phyloP scores from a whole-genome alignment of 2,329 filamentous ascomycete genomes.

The Amphichorda felina region DNA sequence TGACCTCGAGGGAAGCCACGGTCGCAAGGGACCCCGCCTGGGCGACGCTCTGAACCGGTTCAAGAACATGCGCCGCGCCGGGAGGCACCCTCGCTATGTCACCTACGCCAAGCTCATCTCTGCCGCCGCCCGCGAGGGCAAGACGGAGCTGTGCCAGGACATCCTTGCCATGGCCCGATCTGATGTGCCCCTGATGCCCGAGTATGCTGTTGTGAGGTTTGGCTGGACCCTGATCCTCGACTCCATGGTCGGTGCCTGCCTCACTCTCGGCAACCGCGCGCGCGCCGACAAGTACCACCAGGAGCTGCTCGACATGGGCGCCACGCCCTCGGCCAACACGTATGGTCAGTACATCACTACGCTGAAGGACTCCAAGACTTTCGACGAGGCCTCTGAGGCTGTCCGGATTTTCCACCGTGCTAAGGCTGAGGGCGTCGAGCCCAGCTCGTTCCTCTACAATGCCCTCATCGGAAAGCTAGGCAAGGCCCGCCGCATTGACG shows the following conservation, averaged over 20 bases:
- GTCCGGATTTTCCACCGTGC: slow-evolving; percentile 96
- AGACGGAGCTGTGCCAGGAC: slow-evolving; percentile 72
- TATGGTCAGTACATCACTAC: slow-evolving; percentile 99
- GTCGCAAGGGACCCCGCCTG: slow-evolving; percentile 60
- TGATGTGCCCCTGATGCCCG: slow-evolving; percentile 73
- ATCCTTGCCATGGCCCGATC: slow-evolving; percentile 80
- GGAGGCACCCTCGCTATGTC: slow-evolving; percentile 87
- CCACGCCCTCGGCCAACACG: slow-evolving; percentile 89
- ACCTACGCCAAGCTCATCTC: slow-evolving; percentile 94
- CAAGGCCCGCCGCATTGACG: slow-evolving; percentile 94
- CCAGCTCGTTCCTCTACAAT: slow-evolving; percentile 95
- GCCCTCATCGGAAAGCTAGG: slow-evolving; percentile 96
- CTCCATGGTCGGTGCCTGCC: slow-evolving; percentile 87
- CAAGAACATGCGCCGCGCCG: slow-evolving; percentile 84
- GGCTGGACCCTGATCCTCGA: slow-evolving; percentile 96
- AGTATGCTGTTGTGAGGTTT: slow-evolving; percentile 81
- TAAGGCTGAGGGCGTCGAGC: slow-evolving; percentile 86
- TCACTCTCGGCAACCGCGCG: slow-evolving; percentile 69
- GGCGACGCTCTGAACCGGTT: slow-evolving; percentile 75
- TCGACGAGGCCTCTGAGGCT: slow-evolving; percentile 92
- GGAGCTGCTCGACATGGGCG: slow-evolving; percentile 81
- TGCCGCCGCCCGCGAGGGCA: slow-evolving; percentile 74
- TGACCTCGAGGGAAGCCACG: slow-evolving; percentile 69
- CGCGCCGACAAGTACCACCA: slow-evolving; percentile 77
- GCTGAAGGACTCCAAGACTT: slow-evolving; percentile 89